Evolutionary conservation across 2,329 filamentous ascomycete genomes (phyloP), one percentile per base, ranked within the genome.

Genomic region (Penicillium sp.): DNA sequence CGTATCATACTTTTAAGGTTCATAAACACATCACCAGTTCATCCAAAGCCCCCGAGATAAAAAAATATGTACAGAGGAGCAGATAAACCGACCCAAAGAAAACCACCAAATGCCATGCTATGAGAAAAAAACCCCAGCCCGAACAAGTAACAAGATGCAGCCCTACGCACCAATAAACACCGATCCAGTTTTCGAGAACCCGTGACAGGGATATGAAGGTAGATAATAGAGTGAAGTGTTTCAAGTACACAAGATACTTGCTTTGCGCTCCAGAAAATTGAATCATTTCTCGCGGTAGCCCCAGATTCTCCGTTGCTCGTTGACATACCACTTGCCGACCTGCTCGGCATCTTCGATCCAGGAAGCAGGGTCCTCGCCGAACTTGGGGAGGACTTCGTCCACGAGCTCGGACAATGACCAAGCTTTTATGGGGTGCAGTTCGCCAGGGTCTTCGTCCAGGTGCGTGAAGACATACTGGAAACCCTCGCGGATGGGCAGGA

Each of bases 401-500:
- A 56, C 42, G 1, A 71, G 52, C 1, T 55, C 54, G 2, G 42
- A 26, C 6, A 67, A 46, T 3, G 58, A 59, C 61, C 67, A 68
- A 3, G 55, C 54, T 24, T 65, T 63, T 7, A 63, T 42, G 1
- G 61, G 57, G 9, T 64, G 46, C 1, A 51, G 34, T 44, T 72
- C 70, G 38, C 63, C 54, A 1, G 68, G 67, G 42, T 72, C 68
- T 6, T 54, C 52, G 5, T 48, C 52, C 3, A 64, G 51, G 36
- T 70, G 56, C 2, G 66, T 66, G 53, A 72, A 71, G 38, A 54
- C 52, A 32, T 65, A 67, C 46, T 61, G 55, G 29, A 76, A 86
- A 40, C 86, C 86, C 66, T 95, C 88, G 61, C 87, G 79, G 59
- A 91, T 82, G 4, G 87, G 82, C 44, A 96, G 82, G 14, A 60